Conservation (phyloP, 2,329 filamentous ascomycete species). For the Coleophoma eucalyptorum region DNA sequence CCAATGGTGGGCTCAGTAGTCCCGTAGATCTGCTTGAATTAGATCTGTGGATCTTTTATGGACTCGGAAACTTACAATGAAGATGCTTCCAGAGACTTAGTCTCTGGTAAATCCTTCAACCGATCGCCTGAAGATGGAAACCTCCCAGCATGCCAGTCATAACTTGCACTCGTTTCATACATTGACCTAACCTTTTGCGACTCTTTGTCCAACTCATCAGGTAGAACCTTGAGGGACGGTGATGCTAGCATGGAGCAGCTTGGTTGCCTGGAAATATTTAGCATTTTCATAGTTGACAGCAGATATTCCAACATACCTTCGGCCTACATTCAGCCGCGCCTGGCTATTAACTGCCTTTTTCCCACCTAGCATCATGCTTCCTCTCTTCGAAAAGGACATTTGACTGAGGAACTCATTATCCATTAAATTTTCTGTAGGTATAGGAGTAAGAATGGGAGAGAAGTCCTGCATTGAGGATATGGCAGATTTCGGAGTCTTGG, state of each 20-base stretch:
- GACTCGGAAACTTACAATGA: not conserved
- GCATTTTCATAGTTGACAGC: not conserved
- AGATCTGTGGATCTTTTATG: conserved; percentile 7
- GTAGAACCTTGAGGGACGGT: conserved; percentile 18
- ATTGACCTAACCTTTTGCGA: conserved; percentile 30
- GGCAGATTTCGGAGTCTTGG: conserved; percentile 5
- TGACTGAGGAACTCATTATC: conserved; percentile 54
- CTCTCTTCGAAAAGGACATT: conserved; percentile 59
- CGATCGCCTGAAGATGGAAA: conserved; percentile 6
- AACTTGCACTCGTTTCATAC: conserved; percentile 24
- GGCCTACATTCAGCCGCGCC: conserved; percentile 13
- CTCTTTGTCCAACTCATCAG: conserved; percentile 26
- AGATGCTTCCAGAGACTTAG: conserved; percentile 1
- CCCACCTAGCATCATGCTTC: conserved; percentile 58
- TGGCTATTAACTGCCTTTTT: conserved; percentile 30
- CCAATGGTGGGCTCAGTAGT: conserved; percentile 11
- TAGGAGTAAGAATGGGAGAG: conserved; percentile 50
- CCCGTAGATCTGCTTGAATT: conserved; percentile 13
- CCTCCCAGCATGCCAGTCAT: conserved; percentile 21
- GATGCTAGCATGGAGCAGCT: conserved; percentile 23
- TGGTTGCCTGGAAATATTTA: conserved; percentile 20
- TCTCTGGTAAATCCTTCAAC: conserved; percentile 4
- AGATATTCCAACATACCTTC: conserved; percentile 15
- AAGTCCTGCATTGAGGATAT: conserved; percentile 31
- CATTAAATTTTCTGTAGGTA: conserved; percentile 52